Evolutionary conservation across 2,329 filamentous ascomycete genomes (phyloP), one percentile per base, ranked within the genome.

Genomic region (Apiospora rasikravindrae): DNA sequence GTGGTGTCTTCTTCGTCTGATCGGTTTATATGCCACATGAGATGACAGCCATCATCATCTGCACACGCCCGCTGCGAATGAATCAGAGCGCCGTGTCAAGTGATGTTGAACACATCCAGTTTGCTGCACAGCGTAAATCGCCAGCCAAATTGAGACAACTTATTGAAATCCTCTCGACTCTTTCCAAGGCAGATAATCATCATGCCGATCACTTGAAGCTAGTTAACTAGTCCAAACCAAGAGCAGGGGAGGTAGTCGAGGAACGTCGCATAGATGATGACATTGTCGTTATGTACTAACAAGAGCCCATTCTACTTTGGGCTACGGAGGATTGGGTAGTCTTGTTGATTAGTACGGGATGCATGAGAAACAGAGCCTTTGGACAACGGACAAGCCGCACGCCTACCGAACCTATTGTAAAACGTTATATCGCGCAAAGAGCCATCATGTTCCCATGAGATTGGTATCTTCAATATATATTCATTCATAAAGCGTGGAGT

Each of bases 401-500:
- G 57, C 33, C 57, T 40, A n/a, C 33, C 0, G 57, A 2, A 40
- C 33, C 57, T 40, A n/a, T 19, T 2, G 57, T 3, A 64, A 64
- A 14, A 40, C 22, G 19, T 40, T 13, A 22, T 16, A 57, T 29
- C 8, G 26, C 26, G 33, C 51, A 22, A 8, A 33, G 24, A 29
- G 14, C 51, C 10, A 33, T 33, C 24, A 22, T 57, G 6, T 33
- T 10, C 16, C 16, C 16, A 33, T 16, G 14, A 57, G 3, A 33
- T 33, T 40, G 33, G 19, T 64, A n/a, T 64, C 57, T 64, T 64
- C 57, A 37, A 64, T 64, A n/a, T 40, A 11, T 64, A 64, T 64
- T 64, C 33, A 64, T 64, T 64, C 57, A 40, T 64, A 64, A 64
- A 64, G 57, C 57, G 57, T 64, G 19, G 57, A 40, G 57, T 37